phyloP scores from a whole-genome alignment of 208 protist genomes.

The Willaertia magna region DNA sequence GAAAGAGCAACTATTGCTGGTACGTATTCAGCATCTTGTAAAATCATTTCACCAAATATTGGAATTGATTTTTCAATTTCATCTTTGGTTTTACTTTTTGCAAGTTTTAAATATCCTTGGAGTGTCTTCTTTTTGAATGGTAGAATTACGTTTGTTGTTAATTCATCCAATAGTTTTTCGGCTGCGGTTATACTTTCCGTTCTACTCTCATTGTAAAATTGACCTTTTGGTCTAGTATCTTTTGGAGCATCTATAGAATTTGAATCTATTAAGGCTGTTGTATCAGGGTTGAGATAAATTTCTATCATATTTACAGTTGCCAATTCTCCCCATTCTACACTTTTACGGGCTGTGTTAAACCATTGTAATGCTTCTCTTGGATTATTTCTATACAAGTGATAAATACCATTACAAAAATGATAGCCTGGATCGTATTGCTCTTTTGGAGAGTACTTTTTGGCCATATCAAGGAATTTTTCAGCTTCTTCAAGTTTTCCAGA shows the following conservation, averaged over 20 bases:
- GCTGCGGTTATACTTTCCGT: conserved; percentile 58
- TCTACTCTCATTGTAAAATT: conserved; percentile 26
- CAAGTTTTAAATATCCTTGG: conserved; percentile 13
- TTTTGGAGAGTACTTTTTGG: conserved; percentile 28
- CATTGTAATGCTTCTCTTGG: conserved; percentile 61
- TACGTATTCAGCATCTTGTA: conserved; percentile 42
- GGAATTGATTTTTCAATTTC: conserved; percentile 26
- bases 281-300: conserved; percentile 74
- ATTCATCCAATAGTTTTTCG: conserved; percentile 58
- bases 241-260: neutral
- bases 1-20: conserved; percentile 54
- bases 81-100: neutral
- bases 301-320: conserved; percentile 76
- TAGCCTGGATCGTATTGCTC: conserved; percentile 51
- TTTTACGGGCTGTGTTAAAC: conserved; percentile 66
- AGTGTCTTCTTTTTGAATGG: conserved; percentile 37
- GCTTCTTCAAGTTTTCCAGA: conserved; percentile 56
- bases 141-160: conserved; percentile 48
- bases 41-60: neutral
- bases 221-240: neutral
- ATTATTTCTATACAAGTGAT: conserved; percentile 50
- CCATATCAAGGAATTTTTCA: conserved; percentile 39
- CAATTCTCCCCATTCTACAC: conserved; percentile 55
- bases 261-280: neutral
- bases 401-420: conserved; percentile 64